Conservation (phyloP, 2,329 filamentous ascomycete genomes). For the Aspergillus tanneri region DNA sequence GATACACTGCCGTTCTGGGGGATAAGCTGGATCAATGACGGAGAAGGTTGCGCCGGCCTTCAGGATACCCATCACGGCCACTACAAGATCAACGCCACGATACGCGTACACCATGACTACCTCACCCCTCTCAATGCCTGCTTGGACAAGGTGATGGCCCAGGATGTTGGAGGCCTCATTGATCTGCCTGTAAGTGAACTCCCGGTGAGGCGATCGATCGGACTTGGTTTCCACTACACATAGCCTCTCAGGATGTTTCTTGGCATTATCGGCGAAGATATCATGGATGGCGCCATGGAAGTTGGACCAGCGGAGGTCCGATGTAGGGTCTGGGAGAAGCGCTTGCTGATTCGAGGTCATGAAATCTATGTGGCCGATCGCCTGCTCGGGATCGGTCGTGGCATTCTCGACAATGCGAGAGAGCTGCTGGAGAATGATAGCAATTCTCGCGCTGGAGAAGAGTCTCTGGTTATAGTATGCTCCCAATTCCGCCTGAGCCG, state of each 20-base stretch:
- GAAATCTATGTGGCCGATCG: slow-evolving; percentile 47
- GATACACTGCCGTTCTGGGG: slow-evolving; percentile 75
- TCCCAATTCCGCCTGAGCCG: slow-evolving; percentile 33
- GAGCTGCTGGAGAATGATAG: slow-evolving; percentile 46
- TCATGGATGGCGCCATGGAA: slow-evolving; percentile 47
- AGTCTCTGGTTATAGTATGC: slow-evolving; percentile 48
- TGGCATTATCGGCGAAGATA: slow-evolving; percentile 53
- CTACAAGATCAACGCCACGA: slow-evolving; percentile 73
- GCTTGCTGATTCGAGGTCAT: slow-evolving; percentile 36
- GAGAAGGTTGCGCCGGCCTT: slow-evolving; percentile 61
- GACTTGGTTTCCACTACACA: slow-evolving; percentile 67
- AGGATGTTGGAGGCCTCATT: slow-evolving; percentile 78
- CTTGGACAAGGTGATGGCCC: slow-evolving; percentile 72
- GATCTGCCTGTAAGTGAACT: slow-evolving; percentile 83
- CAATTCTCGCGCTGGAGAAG: slow-evolving; percentile 47
- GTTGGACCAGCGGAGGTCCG: slow-evolving; percentile 47
- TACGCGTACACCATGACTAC: slow-evolving; percentile 93
- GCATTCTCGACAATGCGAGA: slow-evolving; percentile 43
- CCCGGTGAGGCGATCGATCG: slow-evolving; percentile 55
- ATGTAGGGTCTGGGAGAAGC: slow-evolving; percentile 44
- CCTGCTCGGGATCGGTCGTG: slow-evolving; percentile 39
- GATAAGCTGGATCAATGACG: slow-evolving; percentile 76
- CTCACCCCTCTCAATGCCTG: slow-evolving; percentile 74
- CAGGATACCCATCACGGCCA: slow-evolving; percentile 75
- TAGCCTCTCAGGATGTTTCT: slow-evolving; percentile 64